Evolutionary conservation across 306 rosid genomes (phyloP).

Genomic region (Sicyos edulis): DNA sequence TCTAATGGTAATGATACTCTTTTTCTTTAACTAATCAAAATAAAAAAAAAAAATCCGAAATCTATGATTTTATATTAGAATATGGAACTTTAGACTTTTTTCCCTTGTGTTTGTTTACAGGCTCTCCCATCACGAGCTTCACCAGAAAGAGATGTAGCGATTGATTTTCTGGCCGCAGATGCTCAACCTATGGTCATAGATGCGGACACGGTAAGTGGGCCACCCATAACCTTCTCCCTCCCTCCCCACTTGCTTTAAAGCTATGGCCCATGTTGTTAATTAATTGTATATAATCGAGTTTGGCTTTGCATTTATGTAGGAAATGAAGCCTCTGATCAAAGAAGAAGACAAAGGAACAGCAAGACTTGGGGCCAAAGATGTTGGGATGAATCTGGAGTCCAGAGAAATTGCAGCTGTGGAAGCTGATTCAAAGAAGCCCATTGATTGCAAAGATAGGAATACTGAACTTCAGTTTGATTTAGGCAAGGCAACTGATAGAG

Average conservation of each 20-base stretch:
- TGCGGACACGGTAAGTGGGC: conserved; percentile 66
- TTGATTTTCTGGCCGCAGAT: conserved; percentile 48
- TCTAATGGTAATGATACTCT: conserved; percentile 64
- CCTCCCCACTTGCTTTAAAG: conserved; percentile 10
- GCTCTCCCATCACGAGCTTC: conserved; percentile 73
- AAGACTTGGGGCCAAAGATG: conserved; percentile 41
- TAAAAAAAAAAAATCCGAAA: background rate
- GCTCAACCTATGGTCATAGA: conserved; percentile 43
- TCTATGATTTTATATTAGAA: conserved; percentile 3
- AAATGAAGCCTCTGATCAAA: conserved; percentile 42
- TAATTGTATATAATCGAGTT: conserved; percentile 4
- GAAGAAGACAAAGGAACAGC: conserved; percentile 46
- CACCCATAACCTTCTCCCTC: conserved; percentile 21
- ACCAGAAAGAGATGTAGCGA: conserved; percentile 66
- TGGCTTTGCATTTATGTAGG: conserved; percentile 40
- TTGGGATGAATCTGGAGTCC: conserved; percentile 32
- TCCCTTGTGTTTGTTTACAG: conserved; percentile 33
- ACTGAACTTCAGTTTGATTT: conserved; percentile 61
- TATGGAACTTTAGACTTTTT: conserved; percentile 6
- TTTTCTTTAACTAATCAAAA: no score
- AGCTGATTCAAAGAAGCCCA: conserved; percentile 38
- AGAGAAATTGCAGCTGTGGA: conserved; percentile 40
- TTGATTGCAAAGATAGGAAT: conserved; percentile 39
- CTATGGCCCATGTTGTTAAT: conserved; percentile 3
- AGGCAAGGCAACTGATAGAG: conserved; percentile 57